Base-by-base conservation (phyloP, 2,329 filamentous ascomycete genomes). In the Penicillium sp. region DNA sequence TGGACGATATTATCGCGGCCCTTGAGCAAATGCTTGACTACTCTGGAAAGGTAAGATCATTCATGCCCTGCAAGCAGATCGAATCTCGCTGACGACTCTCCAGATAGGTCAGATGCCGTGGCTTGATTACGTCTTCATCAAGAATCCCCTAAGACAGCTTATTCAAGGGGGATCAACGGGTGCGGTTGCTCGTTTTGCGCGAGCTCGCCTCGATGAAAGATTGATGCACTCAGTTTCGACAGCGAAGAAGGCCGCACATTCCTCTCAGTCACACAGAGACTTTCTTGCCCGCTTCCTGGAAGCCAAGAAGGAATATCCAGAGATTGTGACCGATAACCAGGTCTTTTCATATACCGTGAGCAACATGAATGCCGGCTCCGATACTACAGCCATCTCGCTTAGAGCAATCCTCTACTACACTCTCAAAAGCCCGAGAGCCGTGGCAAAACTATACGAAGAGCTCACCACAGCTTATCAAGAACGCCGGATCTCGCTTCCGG, bases 361-460 rank as follows among this genome's bases (percentile, higher is more conserved):
- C 56, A 76, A 74, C 37, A 66, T 75, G 22, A 64, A 67, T 40
- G 76, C 76, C 0, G 75, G 76, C n/a, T 75, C 72, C 1, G 78
- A 75, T 56, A 77, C 76, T 1, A 76, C 75, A 0, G 74, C 74
- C 8, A 75, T 76, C 17, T 68, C 70, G 0, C 63, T 78, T n/a
- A 67, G 69, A 12, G 67, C 73, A 1, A 69, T 72, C n/a, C 62
- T 78, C 19, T 78, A 78, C 61, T 70, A 72, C 59, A 64, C 70
- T 4, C 68, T 73, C 13, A 75, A 73, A 56, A 62, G 64, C 51
- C 67, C 70, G 0, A 28, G 47, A 2, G 68, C 66, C 5, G 56
- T 61, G 22, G 67, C 86, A 83, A 60, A 84, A 72, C 9, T 76
- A n/a, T 8, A 72, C 65, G 8, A 88, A 76, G 40, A 85, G 65